A percentile compares a stretch with the other conserved stretches of the same genome.
Evolutionary conservation across 2,329 filamentous ascomycete species (phyloP).

Genomic region (Dothistroma septosporum): DNA sequence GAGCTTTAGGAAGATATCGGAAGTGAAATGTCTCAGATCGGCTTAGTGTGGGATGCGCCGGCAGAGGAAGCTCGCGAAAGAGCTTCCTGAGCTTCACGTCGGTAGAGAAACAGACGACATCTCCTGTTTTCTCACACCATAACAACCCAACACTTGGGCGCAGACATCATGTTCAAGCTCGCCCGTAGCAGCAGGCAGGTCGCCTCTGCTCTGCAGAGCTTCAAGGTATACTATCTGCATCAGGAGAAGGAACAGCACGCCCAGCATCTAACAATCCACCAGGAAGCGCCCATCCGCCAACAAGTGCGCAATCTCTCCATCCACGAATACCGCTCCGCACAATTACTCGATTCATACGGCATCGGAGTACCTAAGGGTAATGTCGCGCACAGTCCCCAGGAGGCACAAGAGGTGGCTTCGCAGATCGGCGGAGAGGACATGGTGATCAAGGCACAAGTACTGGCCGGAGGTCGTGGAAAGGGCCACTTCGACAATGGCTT

Average conservation of each 20-base stretch:
- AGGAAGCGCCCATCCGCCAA: slow-evolving; percentile 60
- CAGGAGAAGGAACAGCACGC: neutral
- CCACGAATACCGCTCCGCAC: slow-evolving; percentile 95
- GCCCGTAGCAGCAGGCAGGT: slow-evolving; percentile 70
- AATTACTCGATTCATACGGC: slow-evolving; percentile 86
- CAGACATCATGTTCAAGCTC: slow-evolving; percentile 72
- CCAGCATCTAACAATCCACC: slow-evolving; percentile 31
- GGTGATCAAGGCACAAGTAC: slow-evolving; percentile 99
- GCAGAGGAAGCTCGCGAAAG: neutral
- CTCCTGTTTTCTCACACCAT: slow-evolving; percentile 4
- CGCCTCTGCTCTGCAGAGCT: slow-evolving; percentile 72
- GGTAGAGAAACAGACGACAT: slow-evolving; percentile 8
- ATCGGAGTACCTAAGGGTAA: slow-evolving; percentile 86
- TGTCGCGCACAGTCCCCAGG: slow-evolving; percentile 75
- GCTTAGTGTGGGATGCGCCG: neutral
- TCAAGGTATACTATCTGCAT: slow-evolving; percentile 54
- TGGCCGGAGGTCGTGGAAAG: slow-evolving; percentile 96
- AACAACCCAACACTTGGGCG: neutral
- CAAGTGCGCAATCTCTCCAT: slow-evolving; percentile 89
- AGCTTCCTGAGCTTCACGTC: slow-evolving; percentile 10
- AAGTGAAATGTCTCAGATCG: slow-evolving; percentile 6
- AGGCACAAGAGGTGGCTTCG: slow-evolving; percentile 89
- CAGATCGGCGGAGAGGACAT: slow-evolving; percentile 88
- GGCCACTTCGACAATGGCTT: slow-evolving; percentile 96
- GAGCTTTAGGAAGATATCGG: slow-evolving; percentile 2